A percentile compares a stretch with the other conserved stretches of the same genome.
Evolutionary conservation across 257 asterid species (phyloP).

Genomic region (Henckelia pumila): DNA sequence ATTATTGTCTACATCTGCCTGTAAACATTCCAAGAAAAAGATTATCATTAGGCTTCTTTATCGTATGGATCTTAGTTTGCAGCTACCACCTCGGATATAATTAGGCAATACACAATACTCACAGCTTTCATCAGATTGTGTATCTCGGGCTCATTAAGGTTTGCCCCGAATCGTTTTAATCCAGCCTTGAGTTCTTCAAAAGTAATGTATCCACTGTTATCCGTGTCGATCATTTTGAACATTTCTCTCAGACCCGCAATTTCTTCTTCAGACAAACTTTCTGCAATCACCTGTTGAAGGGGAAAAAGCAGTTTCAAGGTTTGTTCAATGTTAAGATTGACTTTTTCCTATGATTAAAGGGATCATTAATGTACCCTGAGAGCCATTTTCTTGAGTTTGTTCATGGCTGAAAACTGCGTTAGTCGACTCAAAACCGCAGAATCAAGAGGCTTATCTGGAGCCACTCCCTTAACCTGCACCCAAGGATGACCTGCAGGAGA

Average conservation of each 20-base stretch:
- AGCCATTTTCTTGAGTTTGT: constrained; percentile 33
- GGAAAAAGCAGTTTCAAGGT: neutral
- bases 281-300: constrained; percentile 31
- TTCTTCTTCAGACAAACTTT: constrained; percentile 38
- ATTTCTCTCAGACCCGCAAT: constrained; percentile 37
- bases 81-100: too few species aligned
- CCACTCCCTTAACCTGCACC: constrained; percentile 25
- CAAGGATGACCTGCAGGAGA: constrained; percentile 27
- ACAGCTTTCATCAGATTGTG: constrained; percentile 31
- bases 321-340: neutral
- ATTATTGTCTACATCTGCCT: constrained; percentile 35
- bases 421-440: constrained; percentile 28
- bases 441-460: constrained; percentile 31
- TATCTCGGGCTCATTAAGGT: constrained; percentile 30
- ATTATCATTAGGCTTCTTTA: neutral
- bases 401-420: constrained; percentile 28
- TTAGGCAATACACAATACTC: neutral
- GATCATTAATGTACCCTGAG: constrained; percentile 16
- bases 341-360: neutral
- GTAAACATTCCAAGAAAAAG: neutral
- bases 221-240: constrained; percentile 36
- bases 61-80: too few species aligned
- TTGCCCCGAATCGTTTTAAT: constrained; percentile 33
- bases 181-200: constrained; percentile 35
- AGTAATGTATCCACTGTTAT: constrained; percentile 31